A percentile compares a stretch with the other conserved stretches of the same genome.
These are phyloP conservation scores for Penicillium coprophilum DNA, from an alignment of 495 filamentous ascomycete species.

Conservation along the genomic window DNA sequence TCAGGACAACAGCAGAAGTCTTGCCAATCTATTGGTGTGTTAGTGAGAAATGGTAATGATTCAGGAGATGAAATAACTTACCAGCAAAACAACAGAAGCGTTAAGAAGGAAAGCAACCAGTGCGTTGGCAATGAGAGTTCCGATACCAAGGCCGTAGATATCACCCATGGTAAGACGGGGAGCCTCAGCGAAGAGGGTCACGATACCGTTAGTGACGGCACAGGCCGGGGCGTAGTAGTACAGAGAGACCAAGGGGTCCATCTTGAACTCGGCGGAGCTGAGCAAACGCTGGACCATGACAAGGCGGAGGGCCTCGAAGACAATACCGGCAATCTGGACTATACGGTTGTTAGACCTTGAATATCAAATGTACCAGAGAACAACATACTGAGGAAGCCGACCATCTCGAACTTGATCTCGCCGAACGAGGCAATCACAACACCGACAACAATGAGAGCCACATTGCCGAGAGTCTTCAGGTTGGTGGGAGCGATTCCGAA, in stretches of 20 bases:
- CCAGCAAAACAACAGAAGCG: conserved; percentile 84
- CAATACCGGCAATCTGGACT: conserved; percentile 69
- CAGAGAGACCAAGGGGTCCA: conserved; percentile 88
- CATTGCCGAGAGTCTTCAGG: conserved; percentile 73
- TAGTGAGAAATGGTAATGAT: conserved; percentile 13
- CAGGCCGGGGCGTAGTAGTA: conserved; percentile 93
- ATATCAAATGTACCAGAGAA: background rate
- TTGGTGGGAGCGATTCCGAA: conserved; percentile 69
- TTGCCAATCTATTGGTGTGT: conserved; percentile 75
- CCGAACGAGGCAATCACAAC: conserved; percentile 83
- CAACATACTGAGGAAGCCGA: conserved; percentile 63
- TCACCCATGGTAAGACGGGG: conserved; percentile 66
- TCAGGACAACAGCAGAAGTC: conserved; percentile 90
- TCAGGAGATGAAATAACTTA: conserved; percentile 41
- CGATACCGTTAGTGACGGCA: conserved; percentile 74
- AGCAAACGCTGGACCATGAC: conserved; percentile 85
- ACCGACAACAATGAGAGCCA: conserved; percentile 80
- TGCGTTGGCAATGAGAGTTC: conserved; percentile 74
- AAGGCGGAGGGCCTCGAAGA: conserved; percentile 83
- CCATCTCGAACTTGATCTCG: conserved; percentile 82
- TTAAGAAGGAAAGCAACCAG: conserved; percentile 80
- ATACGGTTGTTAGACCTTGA: background rate
- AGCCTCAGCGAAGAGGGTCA: conserved; percentile 71
- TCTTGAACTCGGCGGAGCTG: conserved; percentile 86
- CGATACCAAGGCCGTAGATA: conserved; percentile 67